Percentiles rank a stretch among this genome's conserved stretches.
Conservation (phyloP, 192 early-diverging fungal genomes). For the Entomortierella lignicola region DNA sequence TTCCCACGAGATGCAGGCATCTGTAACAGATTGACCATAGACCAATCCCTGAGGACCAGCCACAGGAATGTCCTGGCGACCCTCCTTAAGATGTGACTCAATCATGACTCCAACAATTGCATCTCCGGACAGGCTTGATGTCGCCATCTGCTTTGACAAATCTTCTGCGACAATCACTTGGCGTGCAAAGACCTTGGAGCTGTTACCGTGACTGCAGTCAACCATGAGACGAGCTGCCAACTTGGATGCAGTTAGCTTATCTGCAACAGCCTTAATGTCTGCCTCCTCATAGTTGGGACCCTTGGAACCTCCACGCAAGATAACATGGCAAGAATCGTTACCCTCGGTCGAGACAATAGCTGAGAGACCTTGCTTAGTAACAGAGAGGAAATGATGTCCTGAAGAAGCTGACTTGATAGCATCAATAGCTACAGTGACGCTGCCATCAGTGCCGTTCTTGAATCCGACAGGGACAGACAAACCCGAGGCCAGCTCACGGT, state of each 20-base stretch:
- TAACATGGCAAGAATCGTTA: constrained; percentile 93
- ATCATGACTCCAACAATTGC: constrained; percentile 96
- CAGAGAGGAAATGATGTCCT: constrained; percentile 83
- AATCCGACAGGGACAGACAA: constrained; percentile 84
- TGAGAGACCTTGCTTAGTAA: constrained; percentile 86
- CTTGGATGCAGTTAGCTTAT: constrained; percentile 70
- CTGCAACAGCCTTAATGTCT: constrained; percentile 68
- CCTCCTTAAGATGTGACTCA: constrained; percentile 92
- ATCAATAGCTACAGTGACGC: constrained; percentile 88
- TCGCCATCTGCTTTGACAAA: constrained; percentile 66
- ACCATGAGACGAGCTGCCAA: constrained; percentile 82
- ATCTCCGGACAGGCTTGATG: constrained; percentile 71
- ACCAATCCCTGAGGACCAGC: constrained; percentile 78
- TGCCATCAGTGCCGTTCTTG: constrained; percentile 88
- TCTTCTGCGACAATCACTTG: constrained; percentile 84
- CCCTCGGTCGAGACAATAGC: constrained; percentile 89
- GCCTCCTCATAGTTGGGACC: constrained; percentile 92
- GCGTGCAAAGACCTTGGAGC: constrained; percentile 83
- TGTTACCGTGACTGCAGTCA: constrained; percentile 98
- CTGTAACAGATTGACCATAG: constrained; percentile 93
- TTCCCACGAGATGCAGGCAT: constrained; percentile 95
- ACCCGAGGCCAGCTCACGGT: constrained; percentile 85
- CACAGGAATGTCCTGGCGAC: constrained; percentile 79
- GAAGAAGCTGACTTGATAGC: constrained; percentile 89
- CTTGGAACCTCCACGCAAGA: constrained; percentile 87